phyloP scores from a whole-genome alignment of 2,329 filamentous ascomycete genomes.

The Thermoascus crustaceus region DNA sequence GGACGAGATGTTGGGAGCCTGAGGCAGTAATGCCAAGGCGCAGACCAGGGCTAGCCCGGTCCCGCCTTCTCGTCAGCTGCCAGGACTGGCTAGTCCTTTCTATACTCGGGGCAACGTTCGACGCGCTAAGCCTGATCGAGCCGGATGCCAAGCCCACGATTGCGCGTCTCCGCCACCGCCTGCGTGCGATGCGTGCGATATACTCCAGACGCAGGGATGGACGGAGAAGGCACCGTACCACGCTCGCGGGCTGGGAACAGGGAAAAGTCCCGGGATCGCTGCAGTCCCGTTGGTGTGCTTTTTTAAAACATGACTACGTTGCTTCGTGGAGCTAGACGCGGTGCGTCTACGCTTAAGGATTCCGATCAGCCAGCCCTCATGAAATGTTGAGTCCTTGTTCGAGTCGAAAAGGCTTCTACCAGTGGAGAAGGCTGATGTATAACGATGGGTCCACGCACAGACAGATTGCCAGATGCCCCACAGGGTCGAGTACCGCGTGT shows the following conservation, averaged over 20 bases:
- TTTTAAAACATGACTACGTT: no score
- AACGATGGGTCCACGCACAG: no score
- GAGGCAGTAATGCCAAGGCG: background rate
- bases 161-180: conserved; percentile 29
- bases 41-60: background rate
- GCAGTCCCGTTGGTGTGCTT: no score
- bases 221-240: conserved; percentile 7
- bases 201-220: background rate
- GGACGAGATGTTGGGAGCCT: background rate
- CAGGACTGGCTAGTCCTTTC: conserved; percentile 16
- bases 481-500: no score
- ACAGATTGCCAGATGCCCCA: no score
- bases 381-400: no score
- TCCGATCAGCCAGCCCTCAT: no score
- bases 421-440: no score
- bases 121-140: conserved; percentile 24
- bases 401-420: no score
- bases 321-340: no score
- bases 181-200: conserved; percentile 6
- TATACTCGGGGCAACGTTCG: conserved; percentile 8
- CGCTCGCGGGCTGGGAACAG: background rate
- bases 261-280: background rate
- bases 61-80: conserved; percentile 2
- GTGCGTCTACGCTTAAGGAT: no score
- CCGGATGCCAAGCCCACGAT: conserved; percentile 29